phyloP scores from a whole-genome alignment of 75 land plant species.

The Sequoia sempervirens region DNA sequence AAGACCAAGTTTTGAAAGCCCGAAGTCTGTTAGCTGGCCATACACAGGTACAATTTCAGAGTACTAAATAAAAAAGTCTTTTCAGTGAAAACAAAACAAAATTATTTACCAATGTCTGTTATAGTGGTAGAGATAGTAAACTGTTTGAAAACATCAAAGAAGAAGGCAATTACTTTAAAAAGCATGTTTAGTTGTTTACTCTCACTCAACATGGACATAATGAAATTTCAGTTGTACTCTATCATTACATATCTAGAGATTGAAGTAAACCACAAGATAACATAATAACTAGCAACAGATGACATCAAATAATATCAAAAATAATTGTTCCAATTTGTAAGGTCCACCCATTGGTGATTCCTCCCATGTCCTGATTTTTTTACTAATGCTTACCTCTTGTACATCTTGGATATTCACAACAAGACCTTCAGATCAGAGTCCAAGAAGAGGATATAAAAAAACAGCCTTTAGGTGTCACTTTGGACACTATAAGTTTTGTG shows the following conservation, averaged over 20 bases:
- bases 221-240: not conserved
- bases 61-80: slow-evolving; percentile 5
- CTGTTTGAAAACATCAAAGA: not conserved
- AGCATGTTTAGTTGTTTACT: not conserved
- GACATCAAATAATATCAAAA: not conserved
- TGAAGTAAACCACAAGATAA: not conserved
- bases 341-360: no score
- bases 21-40: slow-evolving; percentile 89
- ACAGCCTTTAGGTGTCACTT: no score
- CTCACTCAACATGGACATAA: not conserved
- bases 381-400: no score
- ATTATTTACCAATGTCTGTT: not conserved
- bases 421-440: no score
- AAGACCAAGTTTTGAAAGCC: slow-evolving; percentile 83
- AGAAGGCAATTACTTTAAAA: not conserved
- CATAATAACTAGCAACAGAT: not conserved
- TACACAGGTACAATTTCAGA: slow-evolving; percentile 1
- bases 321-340: not conserved
- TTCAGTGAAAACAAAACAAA: not conserved
- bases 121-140: not conserved
- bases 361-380: no score
- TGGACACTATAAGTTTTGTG: no score
- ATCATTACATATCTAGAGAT: not conserved
- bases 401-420: no score
- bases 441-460: no score